Evolutionary conservation across 192 early-diverging fungal species (phyloP).

Genomic region (Haplosporangium gracile): DNA sequence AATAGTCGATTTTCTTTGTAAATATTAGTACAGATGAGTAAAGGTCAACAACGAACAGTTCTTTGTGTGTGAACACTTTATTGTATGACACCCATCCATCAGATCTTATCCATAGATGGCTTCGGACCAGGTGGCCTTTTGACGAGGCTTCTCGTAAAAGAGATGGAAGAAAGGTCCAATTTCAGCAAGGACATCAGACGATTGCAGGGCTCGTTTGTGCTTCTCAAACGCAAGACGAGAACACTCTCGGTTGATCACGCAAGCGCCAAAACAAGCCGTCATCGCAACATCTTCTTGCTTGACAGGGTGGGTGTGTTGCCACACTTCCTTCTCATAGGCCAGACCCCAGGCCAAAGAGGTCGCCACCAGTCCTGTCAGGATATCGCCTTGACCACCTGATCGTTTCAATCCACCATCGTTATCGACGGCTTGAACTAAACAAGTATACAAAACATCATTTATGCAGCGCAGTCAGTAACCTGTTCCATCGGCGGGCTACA

Average conservation of each 20-base stretch:
- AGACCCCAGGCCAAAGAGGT: conserved; percentile 92
- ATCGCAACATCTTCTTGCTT: conserved; percentile 53
- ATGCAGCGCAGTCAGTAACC: neutral
- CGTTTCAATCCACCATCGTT: conserved; percentile 81
- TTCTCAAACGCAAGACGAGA: conserved; percentile 70
- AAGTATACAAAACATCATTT: neutral
- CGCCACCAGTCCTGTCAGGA: conserved; percentile 86
- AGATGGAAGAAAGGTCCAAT: conserved; percentile 62
- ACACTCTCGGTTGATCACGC: conserved; percentile 64
- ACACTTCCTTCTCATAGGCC: conserved; percentile 68
- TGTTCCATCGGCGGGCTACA: neutral
- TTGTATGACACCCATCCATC: neutral
- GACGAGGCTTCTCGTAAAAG: conserved; percentile 27
- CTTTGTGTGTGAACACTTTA: neutral
- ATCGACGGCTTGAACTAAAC: conserved; percentile 70
- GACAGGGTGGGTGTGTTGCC: conserved; percentile 63
- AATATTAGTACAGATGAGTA: neutral
- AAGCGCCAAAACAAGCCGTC: conserved; percentile 79
- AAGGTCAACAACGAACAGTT: neutral
- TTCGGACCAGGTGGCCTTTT: conserved; percentile 19
- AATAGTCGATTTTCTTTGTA: neutral
- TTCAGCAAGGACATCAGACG: conserved; percentile 72
- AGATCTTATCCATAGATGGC: conserved; percentile 27
- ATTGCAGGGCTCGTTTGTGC: conserved; percentile 70
- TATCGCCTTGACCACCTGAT: conserved; percentile 97